These are phyloP conservation scores for Persicaria maculosa DNA, from an alignment of 148 eudicot genomes.

Conservation along the genomic window DNA sequence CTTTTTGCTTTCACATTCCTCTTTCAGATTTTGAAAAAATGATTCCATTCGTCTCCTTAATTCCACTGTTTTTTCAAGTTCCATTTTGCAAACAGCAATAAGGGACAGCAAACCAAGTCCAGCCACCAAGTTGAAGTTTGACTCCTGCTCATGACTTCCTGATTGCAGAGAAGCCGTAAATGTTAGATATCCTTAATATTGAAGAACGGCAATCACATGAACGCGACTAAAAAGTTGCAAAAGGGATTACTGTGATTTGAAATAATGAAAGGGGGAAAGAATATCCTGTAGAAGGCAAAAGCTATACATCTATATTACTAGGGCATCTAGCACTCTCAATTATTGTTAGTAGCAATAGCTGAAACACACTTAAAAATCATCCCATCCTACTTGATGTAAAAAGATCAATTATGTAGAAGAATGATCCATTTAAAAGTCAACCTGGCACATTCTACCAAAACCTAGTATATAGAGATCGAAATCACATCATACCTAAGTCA, in stretches of 20 bases:
- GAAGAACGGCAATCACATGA: neutral
- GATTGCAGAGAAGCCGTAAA: neutral
- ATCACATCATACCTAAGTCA: no score
- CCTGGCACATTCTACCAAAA: no score
- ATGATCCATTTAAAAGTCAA: neutral
- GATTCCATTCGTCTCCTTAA: slow-evolving; percentile 45
- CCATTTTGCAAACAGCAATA: slow-evolving; percentile 46
- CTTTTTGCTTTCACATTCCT: slow-evolving; percentile 19
- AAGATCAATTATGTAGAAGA: neutral
- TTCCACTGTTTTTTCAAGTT: slow-evolving; percentile 43
- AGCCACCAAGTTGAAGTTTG: slow-evolving; percentile 44
- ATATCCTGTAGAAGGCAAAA: no score
- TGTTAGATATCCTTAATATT: neutral
- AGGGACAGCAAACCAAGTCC: slow-evolving; percentile 58
- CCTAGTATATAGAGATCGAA: no score
- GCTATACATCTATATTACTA: no score
- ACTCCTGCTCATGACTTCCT: slow-evolving; percentile 26
- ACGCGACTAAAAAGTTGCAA: neutral
- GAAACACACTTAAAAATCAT: no score
- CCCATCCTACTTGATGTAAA: neutral
- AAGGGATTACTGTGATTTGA: no score
- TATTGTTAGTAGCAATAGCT: no score
- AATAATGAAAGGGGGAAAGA: no score
- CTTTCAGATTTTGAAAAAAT: slow-evolving; percentile 31
- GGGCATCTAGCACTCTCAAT: no score